Conservation (phyloP, 116 monocot genomes). For the Iris pallida region DNA sequence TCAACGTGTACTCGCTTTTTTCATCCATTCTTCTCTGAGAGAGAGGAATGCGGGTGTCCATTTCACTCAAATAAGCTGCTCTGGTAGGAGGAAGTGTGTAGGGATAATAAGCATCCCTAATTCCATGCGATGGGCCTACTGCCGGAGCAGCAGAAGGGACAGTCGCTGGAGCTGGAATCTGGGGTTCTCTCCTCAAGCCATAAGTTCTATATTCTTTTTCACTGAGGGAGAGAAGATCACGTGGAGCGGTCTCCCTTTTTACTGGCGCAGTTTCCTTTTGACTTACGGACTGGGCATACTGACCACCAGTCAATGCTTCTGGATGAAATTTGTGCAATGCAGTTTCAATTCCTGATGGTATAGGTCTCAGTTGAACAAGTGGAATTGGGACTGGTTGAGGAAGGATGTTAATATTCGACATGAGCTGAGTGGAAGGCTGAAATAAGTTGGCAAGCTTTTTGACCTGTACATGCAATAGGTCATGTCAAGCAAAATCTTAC, state of each 20-base stretch:
- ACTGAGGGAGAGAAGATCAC: not conserved
- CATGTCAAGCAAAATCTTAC: too few species aligned
- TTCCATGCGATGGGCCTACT: not conserved
- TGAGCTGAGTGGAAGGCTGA: not conserved
- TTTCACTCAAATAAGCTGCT: too few species aligned
- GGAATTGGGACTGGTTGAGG: not conserved
- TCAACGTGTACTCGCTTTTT: constrained; percentile 1
- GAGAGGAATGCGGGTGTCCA: not conserved
- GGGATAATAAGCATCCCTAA: not conserved
- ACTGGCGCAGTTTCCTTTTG: not conserved
- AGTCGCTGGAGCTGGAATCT: not conserved
- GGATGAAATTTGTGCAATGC: not conserved
- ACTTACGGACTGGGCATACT: not conserved
- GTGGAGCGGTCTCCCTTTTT: constrained; percentile 2
- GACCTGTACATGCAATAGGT: not conserved
- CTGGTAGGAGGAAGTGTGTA: not conserved
- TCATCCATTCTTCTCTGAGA: not conserved
- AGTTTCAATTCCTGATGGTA: not conserved
- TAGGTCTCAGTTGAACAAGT: not conserved
- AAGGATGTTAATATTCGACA: not conserved
- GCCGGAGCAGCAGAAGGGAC: not conserved
- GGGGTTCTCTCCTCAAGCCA: not conserved
- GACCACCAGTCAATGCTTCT: not conserved
- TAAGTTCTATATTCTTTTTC: constrained; percentile 9
- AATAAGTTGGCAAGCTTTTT: constrained; percentile 7